Evolutionary conservation across 371 early-diverging fungal species (phyloP), one percentile per base, ranked within the genome.

Genomic region (Rhizopus delemar): DNA sequence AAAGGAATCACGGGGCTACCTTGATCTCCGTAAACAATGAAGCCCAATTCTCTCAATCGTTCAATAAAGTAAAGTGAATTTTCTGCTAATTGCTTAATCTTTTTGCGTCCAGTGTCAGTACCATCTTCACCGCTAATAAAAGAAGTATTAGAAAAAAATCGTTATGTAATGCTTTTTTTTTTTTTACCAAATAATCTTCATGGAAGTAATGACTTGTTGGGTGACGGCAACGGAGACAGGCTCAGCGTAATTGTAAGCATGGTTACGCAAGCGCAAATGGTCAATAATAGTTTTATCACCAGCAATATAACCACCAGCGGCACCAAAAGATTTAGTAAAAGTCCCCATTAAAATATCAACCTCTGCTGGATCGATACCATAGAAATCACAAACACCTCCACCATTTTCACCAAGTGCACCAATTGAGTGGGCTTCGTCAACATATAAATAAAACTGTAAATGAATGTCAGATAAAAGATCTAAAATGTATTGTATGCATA

Each of bases 401-500:
- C 99, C 96, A 56, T 86, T 86, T 60, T 86, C 84, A 50, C 96
- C 96, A 59, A 95, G 73, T 7, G 99, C 99, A 50, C 99, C 99
- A 65, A 99, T 94, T 13, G 99, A 98, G 76, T 99, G 99, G 5
- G 99, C 99, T 74, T 99, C 99, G 74, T 99, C 99, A 4, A 99
- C 86, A 80, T 96, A 99, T 53, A 99, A 80, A 80, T 96, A 96
- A 79, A 97, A 99, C 87, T 86, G n/a, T 4, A 51, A 29, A 8
- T 36, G 46, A 48, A 22, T 38, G 36, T 38, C 29, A 8, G 96
- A 46, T 11, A 1, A 15, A 6, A 9, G 29, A 31, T 6, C 8
- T 95, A 31, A 97, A 31, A 6, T n/a, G 8, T 31, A 15, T 11
- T 7, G 5, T 43, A 29, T 32, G 8, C 31, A 22, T 13, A 11